A percentile compares a stretch with the other conserved stretches of the same genome.
Conservation (phyloP, 1,284 basidiomycete genomes). For the Rhodotorula sp. region DNA sequence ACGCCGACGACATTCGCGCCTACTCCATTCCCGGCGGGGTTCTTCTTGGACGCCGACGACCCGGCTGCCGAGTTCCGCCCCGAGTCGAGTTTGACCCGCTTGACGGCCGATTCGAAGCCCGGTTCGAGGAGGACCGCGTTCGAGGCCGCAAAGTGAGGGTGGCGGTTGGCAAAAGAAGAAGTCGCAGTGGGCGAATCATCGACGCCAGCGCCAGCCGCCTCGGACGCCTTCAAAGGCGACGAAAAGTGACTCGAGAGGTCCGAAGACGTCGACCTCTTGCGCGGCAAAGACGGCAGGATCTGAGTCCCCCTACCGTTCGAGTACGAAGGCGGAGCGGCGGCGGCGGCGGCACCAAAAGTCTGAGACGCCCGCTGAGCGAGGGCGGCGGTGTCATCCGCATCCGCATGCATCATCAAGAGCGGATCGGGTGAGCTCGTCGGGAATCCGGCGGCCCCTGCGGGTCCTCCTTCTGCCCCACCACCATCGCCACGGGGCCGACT, state of each 20-base stretch:
- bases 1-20: not conserved
- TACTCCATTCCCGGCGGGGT: not conserved
- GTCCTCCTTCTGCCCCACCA: too few relatives aligned
- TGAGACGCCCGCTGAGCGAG: not conserved
- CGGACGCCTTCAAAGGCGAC: conserved; percentile 1
- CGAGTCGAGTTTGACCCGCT: conserved; percentile 25
- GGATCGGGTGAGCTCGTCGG: conserved; percentile 32
- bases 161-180: too few relatives aligned
- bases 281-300: not conserved
- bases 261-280: not conserved
- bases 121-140: not conserved
- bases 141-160: not conserved
- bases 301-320: not conserved
- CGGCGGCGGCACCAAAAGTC: not conserved
- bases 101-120: conserved; percentile 29
- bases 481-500: not conserved
- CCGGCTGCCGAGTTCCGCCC: not conserved
- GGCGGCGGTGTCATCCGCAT: not conserved
- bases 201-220: not conserved
- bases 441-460: not conserved
- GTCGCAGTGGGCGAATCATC: too few relatives aligned
- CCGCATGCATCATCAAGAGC: conserved; percentile 7
- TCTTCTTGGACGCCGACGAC: not conserved
- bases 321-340: not conserved
- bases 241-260: conserved; percentile 9